Conservation (phyloP, 1,139 yeast genomes). For the Zhuliangozyma parablackwelliae region DNA sequence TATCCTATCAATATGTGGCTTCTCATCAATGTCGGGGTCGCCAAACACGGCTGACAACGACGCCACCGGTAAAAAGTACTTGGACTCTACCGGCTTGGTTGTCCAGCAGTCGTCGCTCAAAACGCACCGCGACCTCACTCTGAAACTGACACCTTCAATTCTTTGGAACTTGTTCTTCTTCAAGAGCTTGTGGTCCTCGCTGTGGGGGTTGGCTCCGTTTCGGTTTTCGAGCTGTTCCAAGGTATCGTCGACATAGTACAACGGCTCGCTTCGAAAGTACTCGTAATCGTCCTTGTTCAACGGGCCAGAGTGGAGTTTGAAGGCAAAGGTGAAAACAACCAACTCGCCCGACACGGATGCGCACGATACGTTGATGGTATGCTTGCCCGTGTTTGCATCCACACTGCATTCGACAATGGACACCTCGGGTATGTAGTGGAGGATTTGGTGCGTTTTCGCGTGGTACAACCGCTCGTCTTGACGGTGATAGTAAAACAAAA, state of each 20-base stretch:
- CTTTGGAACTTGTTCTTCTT: slow-evolving; percentile 17
- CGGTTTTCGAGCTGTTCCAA: slow-evolving; percentile 23
- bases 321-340: slow-evolving; percentile 32
- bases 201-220: slow-evolving; percentile 5
- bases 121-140: slow-evolving; percentile 23
- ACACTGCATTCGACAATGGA: slow-evolving; percentile 14
- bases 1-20: slow-evolving; percentile 20
- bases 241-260: slow-evolving; percentile 27
- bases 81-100: slow-evolving; percentile 32
- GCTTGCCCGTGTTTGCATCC: slow-evolving; percentile 10
- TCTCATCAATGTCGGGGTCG: slow-evolving; percentile 31
- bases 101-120: slow-evolving; percentile 59
- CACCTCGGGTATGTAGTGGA: slow-evolving; percentile 60
- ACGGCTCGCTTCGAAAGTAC: slow-evolving; percentile 10
- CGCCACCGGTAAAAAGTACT: slow-evolving; percentile 46
- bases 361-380: slow-evolving; percentile 28
- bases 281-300: slow-evolving; percentile 15
- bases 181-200: slow-evolving; percentile 2
- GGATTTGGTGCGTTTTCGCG: slow-evolving; percentile 37
- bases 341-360: slow-evolving; percentile 50
- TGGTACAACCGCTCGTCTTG: slow-evolving; percentile 27
- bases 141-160: slow-evolving; percentile 21
- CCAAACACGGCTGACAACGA: slow-evolving; percentile 49
- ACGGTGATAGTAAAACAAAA: slow-evolving; percentile 34
- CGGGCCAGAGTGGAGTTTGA: slow-evolving; percentile 26